Evolutionary conservation across 2,329 filamentous ascomycete genomes (phyloP).

Genomic region (Exophiala spinifera): DNA sequence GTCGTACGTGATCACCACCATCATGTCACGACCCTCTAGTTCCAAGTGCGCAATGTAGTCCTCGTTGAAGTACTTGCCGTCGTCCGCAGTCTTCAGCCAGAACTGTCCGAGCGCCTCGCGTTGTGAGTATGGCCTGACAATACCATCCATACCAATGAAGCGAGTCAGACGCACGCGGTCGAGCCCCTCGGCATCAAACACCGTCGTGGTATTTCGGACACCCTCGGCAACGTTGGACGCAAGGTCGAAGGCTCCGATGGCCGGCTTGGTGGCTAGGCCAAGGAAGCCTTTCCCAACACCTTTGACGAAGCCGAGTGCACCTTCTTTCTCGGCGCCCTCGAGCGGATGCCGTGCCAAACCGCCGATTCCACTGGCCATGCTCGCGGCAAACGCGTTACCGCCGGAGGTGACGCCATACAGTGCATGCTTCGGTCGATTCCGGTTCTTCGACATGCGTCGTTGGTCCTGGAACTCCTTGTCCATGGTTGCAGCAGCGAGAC

Average conservation of each 20-base stretch:
- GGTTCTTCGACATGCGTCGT: constrained; percentile 84
- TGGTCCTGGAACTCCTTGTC: constrained; percentile 99
- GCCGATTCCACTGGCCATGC: constrained; percentile 87
- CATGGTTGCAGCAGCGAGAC: constrained; percentile 87
- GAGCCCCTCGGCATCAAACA: constrained; percentile 91
- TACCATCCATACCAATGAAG: constrained; percentile 87
- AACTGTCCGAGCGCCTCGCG: constrained; percentile 95
- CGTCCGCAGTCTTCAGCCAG: constrained; percentile 98
- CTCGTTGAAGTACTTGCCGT: constrained; percentile 96
- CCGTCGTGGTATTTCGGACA: constrained; percentile 96
- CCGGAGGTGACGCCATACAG: constrained; percentile 94
- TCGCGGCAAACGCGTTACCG: constrained; percentile 90
- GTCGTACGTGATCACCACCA: constrained; percentile 82
- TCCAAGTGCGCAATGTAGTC: constrained; percentile 96
- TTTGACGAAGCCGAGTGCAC: constrained; percentile 91
- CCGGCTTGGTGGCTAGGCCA: constrained; percentile 93
- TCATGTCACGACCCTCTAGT: constrained; percentile 80
- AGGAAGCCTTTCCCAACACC: constrained; percentile 93
- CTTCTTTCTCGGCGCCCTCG: constrained; percentile 93
- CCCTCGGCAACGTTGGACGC: constrained; percentile 96
- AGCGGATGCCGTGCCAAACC: constrained; percentile 90
- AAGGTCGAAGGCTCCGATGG: constrained; percentile 93
- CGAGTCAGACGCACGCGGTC: constrained; percentile 91
- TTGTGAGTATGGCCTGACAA: constrained; percentile 90
- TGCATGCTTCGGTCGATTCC: constrained; percentile 95